Evolutionary conservation across 495 filamentous ascomycete genomes (phyloP).

Genomic region (Halenospora varia): DNA sequence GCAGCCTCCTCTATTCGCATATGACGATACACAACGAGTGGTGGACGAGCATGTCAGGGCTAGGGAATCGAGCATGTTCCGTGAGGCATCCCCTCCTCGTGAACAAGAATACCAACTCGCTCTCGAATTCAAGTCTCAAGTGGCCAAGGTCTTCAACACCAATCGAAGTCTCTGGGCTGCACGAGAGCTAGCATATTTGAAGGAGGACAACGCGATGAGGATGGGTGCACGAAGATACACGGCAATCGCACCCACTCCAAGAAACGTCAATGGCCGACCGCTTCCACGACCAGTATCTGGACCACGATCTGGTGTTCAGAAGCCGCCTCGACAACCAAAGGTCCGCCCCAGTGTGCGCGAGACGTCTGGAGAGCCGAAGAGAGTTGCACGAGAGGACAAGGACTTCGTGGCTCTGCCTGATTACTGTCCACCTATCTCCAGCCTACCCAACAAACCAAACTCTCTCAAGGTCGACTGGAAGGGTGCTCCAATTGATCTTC

Average conservation of each 20-base stretch:
- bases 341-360: constrained; percentile 35
- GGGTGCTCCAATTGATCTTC: constrained; percentile 73
- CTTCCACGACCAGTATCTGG: constrained; percentile 30
- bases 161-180: constrained; percentile 58
- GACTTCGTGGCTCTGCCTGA: constrained; percentile 78
- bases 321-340: constrained; percentile 24
- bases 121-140: constrained; percentile 62
- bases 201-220: constrained; percentile 46
- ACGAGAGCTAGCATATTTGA: constrained; percentile 57
- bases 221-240: constrained; percentile 40
- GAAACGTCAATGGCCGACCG: constrained; percentile 28
- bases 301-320: constrained; percentile 36
- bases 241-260: constrained; percentile 41
- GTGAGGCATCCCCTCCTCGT: constrained; percentile 58
- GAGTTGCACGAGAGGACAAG: constrained; percentile 67
- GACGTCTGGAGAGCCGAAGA: constrained; percentile 33
- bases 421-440: constrained; percentile 67
- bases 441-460: constrained; percentile 56
- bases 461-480: constrained; percentile 87
- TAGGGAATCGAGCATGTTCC: constrained; percentile 49
- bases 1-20: constrained; percentile 54
- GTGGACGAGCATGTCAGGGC: constrained; percentile 65
- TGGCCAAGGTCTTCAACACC: constrained; percentile 52
- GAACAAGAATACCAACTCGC: constrained; percentile 66
- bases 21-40: constrained; percentile 45